Evolutionary conservation across 1,284 basidiomycete genomes (phyloP), one percentile per base, ranked within the genome.

Genomic region (Trametes versicolor): DNA sequence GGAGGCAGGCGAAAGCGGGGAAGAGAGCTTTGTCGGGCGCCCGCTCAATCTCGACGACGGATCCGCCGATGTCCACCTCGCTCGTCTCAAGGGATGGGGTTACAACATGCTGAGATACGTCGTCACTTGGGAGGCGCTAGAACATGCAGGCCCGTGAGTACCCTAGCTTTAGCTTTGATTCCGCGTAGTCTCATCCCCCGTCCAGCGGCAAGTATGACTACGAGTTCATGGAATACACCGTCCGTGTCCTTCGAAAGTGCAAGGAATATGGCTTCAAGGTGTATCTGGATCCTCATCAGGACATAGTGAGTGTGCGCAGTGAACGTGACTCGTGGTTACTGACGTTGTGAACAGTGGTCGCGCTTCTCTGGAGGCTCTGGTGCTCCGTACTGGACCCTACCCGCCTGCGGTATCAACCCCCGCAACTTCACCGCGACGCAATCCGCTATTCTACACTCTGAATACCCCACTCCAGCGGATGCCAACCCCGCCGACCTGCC

Each of bases 261-360:
- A 97, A 97, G 75, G 90, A 95, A 63, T 94, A 94, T 74, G 97
- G 97, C n/a, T 99, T 99, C 80, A 88, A 87, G 70, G 88, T 99
- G 6, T 98, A 90, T 78, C 91, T 99, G 85, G 96, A 99, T 76
- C 97, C 97, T 6, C 97, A 99, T 79, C 97, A 99, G 80, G 97
- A 99, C 75, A 87, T 90, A 41, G 96, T 98, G 76, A 77, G 96
- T 21, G 17, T 56, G 27, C 27, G 52, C 21, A 19, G 23, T 25
- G 12, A 13, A 6, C 5, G 13, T 17, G 17, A 2, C 13, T 49
- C 12, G 25, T 6, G 19, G 1, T 39, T n/a, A 13, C 9, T 8
- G 4, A 17, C 29, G 12, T 32, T 4, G 27, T 32, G 57, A 50
- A 15, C 74, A 98, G 96, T 99, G 97, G 95, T 98, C 97, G 1